Evolutionary conservation across 129 eudicot species (phyloP), one percentile per base, ranked within the genome.

Genomic region (Artemisia argyi): DNA sequence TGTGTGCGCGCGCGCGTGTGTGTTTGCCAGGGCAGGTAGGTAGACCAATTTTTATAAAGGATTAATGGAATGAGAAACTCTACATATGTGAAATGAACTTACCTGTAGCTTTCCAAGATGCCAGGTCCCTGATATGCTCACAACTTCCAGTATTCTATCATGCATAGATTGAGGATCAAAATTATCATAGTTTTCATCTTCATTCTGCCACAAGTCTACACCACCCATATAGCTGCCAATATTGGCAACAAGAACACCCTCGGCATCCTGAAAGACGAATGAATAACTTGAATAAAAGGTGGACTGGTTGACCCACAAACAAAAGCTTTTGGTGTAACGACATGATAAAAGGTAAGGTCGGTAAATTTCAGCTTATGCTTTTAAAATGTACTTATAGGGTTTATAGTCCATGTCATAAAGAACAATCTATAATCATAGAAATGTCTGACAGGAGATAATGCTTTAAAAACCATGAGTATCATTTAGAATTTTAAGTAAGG

Each of bases 211-310:
- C 84, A 95, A 83, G 75, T 95, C 99, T 73, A 95, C 99, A 17
- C 99, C 99, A n/a, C 99, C 99, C 99, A 95, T 95, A 65, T 95
- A 95, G 80, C 99, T 95, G 58, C 99, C 99, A 63, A 95, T 95
- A 74, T 95, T 95, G 19, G 88, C 97, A 62, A 95, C 99, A 72
- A 95, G 97, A 76, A 95, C 91, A 78, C 99, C 99, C 79, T 95
- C 99, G 0, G 99, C 97, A 86, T 95, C 99, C 99, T 95, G 54
- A 32, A 74, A 75, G 66, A 44, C 3, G 49, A 22, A 75, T 42
- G 56, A 50, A 68, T 28, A 35, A 53, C 46, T 69, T 60, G 17
- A n/a, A 47, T 64, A 47, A 64, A 3, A 39, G n/a, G 26, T 39
- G 46, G 46, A 39, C 10, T 0, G 10, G 8, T 51, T 32, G 5